Evolutionary conservation across 805 yeast species (phyloP).

Genomic region (Yamadazyma phyllophila): DNA sequence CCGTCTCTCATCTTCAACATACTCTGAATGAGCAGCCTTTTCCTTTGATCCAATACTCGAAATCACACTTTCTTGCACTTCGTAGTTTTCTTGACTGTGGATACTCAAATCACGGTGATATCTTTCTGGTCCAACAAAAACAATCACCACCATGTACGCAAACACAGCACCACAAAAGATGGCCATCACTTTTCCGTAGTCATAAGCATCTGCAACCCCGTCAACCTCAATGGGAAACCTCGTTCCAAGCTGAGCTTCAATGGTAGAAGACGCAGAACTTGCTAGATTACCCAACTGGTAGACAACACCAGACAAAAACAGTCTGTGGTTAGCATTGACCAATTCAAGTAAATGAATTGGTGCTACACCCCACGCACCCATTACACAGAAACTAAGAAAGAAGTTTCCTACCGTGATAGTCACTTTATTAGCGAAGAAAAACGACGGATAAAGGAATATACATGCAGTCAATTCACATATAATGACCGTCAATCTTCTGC

Average conservation of each 20-base stretch:
- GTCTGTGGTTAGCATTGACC: constrained; percentile 49
- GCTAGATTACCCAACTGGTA: constrained; percentile 76
- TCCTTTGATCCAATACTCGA: constrained; percentile 1
- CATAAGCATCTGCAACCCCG: constrained; percentile 26
- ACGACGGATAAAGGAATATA: constrained; percentile 62
- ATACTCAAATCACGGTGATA: constrained; percentile 13
- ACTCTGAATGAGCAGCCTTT: not conserved
- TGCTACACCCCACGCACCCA: constrained; percentile 72
- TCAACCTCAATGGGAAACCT: constrained; percentile 49
- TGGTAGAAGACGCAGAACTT: constrained; percentile 68
- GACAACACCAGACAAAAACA: constrained; percentile 59
- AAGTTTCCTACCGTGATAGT: constrained; percentile 62
- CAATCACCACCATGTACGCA: constrained; percentile 10
- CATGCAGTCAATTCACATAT: constrained; percentile 53
- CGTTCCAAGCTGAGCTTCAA: constrained; percentile 61
- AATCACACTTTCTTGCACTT: not conserved
- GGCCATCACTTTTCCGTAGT: constrained; percentile 51
- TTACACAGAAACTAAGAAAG: constrained; percentile 46
- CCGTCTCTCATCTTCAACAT: not conserved
- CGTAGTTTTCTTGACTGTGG: not conserved
- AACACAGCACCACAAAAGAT: constrained; percentile 14
- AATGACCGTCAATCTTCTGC: constrained; percentile 58
- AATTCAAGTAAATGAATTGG: constrained; percentile 67
- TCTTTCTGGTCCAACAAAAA: constrained; percentile 14
- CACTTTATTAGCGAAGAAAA: constrained; percentile 38